Evolutionary conservation across 352 stramenopile genomes (phyloP), one percentile per base, ranked within the genome.

Genomic region (Thalassiosira exigua): DNA sequence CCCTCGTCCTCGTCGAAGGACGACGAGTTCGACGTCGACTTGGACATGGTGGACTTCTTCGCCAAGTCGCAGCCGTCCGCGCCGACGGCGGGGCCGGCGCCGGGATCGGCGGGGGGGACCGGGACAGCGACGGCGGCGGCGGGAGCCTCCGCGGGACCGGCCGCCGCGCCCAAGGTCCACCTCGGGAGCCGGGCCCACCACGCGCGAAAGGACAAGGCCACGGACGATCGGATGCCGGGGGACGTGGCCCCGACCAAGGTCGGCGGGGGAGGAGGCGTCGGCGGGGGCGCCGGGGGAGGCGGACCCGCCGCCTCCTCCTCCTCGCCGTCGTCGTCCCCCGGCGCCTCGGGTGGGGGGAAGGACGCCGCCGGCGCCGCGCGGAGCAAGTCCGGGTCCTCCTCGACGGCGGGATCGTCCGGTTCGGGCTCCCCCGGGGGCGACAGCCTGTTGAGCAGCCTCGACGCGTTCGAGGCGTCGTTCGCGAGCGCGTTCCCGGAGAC

Each of bases 401-500:
- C 7, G 7, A 44, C 7, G 7, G 14, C 7, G 7, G 36, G 36
- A 7, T 14, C 7, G 14, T 14, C 7, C 14, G 36, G 7, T 14
- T 44, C 36, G 36, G 30, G 24, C 32, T 3, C 57, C 32, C 29
- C 32, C n/a, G 14, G n/a, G 1, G 58, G 69, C 11, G 56, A 68
- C 22, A 62, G 42, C 57, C n/a, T 74, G 27, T 44, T 75, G 4
- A 75, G 53, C 56, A 88, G 80, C 46, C 80, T 90, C 60, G 80
- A 88, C 62, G 86, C 82, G 14, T 92, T 92, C 65, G 86, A 92
- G 54, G 79, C 84, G 52, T 92, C 86, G 0, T 92, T 92, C 79
- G 53, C 72, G 14, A 88, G 71, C 24, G 74, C 74, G 21, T 90
- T 92, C 66, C 82, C 86, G 11, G 68, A 78, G 44, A 85, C 74